Conservation (phyloP, 2,329 filamentous ascomycete species). For the Fusarium acutatum region DNA sequence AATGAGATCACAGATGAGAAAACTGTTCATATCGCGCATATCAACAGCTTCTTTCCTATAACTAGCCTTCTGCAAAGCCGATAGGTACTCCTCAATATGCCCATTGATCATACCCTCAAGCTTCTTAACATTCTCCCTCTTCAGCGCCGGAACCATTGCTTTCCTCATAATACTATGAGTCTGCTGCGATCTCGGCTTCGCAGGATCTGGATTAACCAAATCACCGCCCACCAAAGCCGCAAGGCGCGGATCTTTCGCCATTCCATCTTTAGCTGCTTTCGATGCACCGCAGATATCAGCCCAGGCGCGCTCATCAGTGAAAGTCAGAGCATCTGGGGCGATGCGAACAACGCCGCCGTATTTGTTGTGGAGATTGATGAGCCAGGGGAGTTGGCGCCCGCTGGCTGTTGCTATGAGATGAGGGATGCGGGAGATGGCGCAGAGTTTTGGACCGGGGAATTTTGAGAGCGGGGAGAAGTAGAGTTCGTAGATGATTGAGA, state of each 20-base stretch:
- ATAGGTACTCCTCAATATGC: neutral
- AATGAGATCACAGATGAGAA: neutral
- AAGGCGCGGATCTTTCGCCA: neutral
- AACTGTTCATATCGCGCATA: neutral
- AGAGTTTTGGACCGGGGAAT: neutral
- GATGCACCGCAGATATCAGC: neutral
- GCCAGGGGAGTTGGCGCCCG: neutral
- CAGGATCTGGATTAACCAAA: neutral
- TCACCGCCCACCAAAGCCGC: neutral
- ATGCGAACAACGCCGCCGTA: neutral
- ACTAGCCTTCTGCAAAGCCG: fast-evolving
- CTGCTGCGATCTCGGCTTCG: neutral
- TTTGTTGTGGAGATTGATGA: neutral
- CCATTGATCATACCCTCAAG: neutral
- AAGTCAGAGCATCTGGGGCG: neutral
- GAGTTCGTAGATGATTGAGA: neutral
- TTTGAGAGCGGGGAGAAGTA: neutral
- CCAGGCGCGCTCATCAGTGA: neutral
- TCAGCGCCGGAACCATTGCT: neutral
- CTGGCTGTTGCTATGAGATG: neutral
- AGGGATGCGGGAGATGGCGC: neutral
- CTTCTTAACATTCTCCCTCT: neutral
- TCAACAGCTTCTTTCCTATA: neutral
- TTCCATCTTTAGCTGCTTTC: neutral
- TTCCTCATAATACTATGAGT: neutral